phyloP scores from a whole-genome alignment of 768 basidiomycete genomes.

The Piloderma croceum region DNA sequence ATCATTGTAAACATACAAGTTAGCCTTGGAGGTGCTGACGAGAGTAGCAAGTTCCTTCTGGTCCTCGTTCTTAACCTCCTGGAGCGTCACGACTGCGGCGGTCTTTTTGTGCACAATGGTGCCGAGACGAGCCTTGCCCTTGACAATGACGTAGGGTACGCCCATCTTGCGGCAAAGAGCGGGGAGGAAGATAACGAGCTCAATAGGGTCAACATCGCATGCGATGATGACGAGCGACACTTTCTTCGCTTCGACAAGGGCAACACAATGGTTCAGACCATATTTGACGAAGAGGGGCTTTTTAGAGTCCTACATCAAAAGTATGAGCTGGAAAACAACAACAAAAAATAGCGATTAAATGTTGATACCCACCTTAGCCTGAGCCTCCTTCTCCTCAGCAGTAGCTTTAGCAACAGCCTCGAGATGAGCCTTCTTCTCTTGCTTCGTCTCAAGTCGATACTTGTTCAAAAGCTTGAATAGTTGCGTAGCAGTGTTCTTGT shows the following conservation, averaged over 20 bases:
- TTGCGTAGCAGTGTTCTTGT: constrained; percentile 99
- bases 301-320: constrained; percentile 61
- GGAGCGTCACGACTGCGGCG: constrained; percentile 81
- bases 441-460: constrained; percentile 91
- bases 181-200: constrained; percentile 97
- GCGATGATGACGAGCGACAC: constrained; percentile 92
- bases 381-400: constrained; percentile 73
- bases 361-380: constrained; percentile 38
- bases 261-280: constrained; percentile 95
- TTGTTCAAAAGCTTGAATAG: constrained; percentile 98
- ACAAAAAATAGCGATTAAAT: not conserved
- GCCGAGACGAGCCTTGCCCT: constrained; percentile 96
- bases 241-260: constrained; percentile 96
- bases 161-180: constrained; percentile 99
- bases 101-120: constrained; percentile 99
- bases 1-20: constrained; percentile 75
- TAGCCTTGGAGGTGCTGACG: constrained; percentile 90
- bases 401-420: constrained; percentile 68
- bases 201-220: constrained; percentile 98
- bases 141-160: constrained; percentile 96
- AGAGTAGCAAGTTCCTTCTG: constrained; percentile 88
- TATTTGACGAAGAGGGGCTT: constrained; percentile 95
- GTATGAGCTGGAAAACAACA: not conserved
- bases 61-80: constrained; percentile 95
- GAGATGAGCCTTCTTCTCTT: constrained; percentile 96